A percentile compares a stretch with the other conserved stretches of the same genome.
phyloP scores from a whole-genome alignment of 345 rosid species.

The Adansonia digitata region DNA sequence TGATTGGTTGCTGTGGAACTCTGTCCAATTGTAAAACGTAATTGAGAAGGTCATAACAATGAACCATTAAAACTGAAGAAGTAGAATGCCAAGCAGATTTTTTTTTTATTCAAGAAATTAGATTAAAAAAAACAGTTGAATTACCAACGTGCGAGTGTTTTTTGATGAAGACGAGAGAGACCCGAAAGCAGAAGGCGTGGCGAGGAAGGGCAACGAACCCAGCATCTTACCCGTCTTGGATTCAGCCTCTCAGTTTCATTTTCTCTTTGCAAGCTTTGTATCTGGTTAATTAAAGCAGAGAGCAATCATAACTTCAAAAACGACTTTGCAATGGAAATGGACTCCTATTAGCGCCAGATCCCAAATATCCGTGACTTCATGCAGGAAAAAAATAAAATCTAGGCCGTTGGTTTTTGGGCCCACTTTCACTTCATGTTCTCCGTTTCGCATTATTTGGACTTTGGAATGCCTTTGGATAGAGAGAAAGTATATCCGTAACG shows the following conservation, averaged over 20 bases:
- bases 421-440: no score
- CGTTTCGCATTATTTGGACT: no score
- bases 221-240: slow-evolving; percentile 24
- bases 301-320: not conserved
- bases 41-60: no score
- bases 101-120: not conserved
- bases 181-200: slow-evolving; percentile 7
- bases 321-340: no score
- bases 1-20: slow-evolving; percentile 20
- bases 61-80: not conserved
- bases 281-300: not conserved
- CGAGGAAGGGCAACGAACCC: slow-evolving; percentile 20
- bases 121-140: not conserved
- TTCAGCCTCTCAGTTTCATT: slow-evolving; percentile 22
- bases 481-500: no score
- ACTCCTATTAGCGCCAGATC: not conserved
- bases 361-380: not conserved
- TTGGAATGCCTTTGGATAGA: no score
- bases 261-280: not conserved
- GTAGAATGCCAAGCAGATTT: not conserved
- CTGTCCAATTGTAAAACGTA: slow-evolving; percentile 27
- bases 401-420: slow-evolving; percentile 26
- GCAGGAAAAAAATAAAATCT: no score
- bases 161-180: slow-evolving; percentile 17
- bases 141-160: slow-evolving; percentile 21